Evolutionary conservation across 345 rosid genomes (phyloP).

Genomic region (Populus simonii): DNA sequence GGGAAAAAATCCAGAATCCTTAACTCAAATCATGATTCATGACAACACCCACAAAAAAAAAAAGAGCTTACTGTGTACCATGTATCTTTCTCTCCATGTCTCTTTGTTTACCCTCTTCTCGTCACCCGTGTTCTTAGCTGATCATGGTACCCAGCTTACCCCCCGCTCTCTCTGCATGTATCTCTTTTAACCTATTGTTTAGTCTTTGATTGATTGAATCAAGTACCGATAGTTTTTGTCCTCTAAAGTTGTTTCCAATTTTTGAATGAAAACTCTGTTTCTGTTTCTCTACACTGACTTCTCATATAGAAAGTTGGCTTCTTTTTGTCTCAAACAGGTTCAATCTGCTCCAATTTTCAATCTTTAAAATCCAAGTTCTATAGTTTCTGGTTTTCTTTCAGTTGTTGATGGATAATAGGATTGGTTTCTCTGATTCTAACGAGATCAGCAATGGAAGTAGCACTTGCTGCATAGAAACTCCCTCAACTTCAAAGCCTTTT

Average conservation of each 20-base stretch:
- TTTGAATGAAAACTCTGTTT: background rate
- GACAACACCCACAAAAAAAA: background rate
- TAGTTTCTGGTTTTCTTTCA: background rate
- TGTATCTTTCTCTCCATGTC: background rate
- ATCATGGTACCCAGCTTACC: background rate
- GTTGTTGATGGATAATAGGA: slow-evolving; percentile 38
- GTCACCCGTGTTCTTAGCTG: slow-evolving; percentile 7
- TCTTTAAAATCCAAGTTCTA: background rate
- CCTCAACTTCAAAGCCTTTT: background rate
- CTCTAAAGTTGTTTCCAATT: background rate
- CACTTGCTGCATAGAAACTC: slow-evolving; percentile 36
- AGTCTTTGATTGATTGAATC: background rate
- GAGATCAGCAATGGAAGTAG: slow-evolving; percentile 59
- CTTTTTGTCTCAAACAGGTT: background rate
- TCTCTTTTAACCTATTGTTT: background rate
- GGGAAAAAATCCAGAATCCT: slow-evolving; percentile 9
- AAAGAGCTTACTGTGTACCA: background rate
- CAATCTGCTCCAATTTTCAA: background rate
- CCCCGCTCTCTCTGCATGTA: background rate
- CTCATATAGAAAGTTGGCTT: background rate
- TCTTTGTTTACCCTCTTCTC: background rate
- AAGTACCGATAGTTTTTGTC: background rate
- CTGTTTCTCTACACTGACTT: background rate
- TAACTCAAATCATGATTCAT: background rate
- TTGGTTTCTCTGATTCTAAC: slow-evolving; percentile 62